phyloP scores from a whole-genome alignment of 2,329 filamentous ascomycete genomes.

The Xylaria sp. region DNA sequence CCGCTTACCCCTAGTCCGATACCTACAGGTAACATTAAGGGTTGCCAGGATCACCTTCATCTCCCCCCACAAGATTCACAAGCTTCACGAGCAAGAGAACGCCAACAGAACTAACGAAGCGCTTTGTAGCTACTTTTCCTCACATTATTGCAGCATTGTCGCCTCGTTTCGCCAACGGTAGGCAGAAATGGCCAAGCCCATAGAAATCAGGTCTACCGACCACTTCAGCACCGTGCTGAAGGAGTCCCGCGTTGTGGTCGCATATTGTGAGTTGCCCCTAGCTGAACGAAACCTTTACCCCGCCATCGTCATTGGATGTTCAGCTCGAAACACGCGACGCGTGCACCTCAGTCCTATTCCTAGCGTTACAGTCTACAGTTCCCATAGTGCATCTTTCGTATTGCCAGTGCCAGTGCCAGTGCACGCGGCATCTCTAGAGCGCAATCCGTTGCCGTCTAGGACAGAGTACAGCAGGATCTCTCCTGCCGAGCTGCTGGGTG shows the following conservation, averaged over 20 bases:
- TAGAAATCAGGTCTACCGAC: slow-evolving; percentile 63
- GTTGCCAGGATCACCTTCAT: slow-evolving; percentile 5
- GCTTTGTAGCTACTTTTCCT: slow-evolving; percentile 9
- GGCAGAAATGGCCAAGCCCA: slow-evolving; percentile 56
- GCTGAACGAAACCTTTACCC: slow-evolving; percentile 38
- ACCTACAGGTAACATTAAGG: background rate
- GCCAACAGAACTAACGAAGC: slow-evolving; percentile 13
- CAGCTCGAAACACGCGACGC: slow-evolving; percentile 37
- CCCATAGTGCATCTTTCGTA: slow-evolving; percentile 17
- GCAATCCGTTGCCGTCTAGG: background rate
- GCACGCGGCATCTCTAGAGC: slow-evolving; percentile 4
- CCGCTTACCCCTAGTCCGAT: background rate
- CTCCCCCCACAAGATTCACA: slow-evolving; percentile 4
- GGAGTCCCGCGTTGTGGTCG: slow-evolving; percentile 81
- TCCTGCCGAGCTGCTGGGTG: slow-evolving; percentile 41
- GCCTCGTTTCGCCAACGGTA: background rate
- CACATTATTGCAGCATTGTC: background rate
- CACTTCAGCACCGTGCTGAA: slow-evolving; percentile 77
- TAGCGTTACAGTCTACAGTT: background rate
- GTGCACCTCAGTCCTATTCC: slow-evolving; percentile 5
- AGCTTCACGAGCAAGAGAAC: background rate
- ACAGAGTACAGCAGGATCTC: background rate
- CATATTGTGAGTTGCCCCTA: slow-evolving; percentile 77
- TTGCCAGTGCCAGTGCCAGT: background rate
- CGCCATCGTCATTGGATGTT: slow-evolving; percentile 46